Evolutionary conservation across 345 rosid species (phyloP), one percentile per base, ranked within the genome.

Genomic region (Ricinus communis): DNA sequence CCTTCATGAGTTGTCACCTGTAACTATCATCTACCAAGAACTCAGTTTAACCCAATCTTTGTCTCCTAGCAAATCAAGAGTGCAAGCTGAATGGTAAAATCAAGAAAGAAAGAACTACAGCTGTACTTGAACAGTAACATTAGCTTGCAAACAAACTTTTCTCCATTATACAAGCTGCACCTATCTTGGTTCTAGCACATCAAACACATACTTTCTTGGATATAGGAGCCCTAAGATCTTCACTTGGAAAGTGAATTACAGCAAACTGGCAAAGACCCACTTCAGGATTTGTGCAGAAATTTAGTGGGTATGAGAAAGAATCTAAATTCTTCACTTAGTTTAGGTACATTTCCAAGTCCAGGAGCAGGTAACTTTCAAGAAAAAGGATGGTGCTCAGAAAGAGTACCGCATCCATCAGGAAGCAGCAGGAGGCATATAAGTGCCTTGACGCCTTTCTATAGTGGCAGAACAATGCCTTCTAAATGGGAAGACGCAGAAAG

Each of bases 401-500:
- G 98, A 70, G 85, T 90, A 25, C 90, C 98, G 0, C 89, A 77
- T 54, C 87, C 92, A 14, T 87, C 84, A 0, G 75, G 72, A 55
- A 63, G 64, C 36, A 56, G 70, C 55, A 58, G 77, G 36, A 82
- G 89, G 72, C 90, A 86, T 63, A 75, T 88, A 18, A 85, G 85
- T 56, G 80, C 88, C 0, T 79, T 86, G 55, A 86, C 97, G 11
- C 97, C 99, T 25, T 90, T 92, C 74, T 90, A 85, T 58, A 85
- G 97, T 51, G 90, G 97, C 19, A 85, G 93, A 76, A 73, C 96
- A 0, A 74, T 95, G 68, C 99, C 97, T 19, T 92, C 97, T 13
- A 95, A 95, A 58, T 95, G 99, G 97, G 99, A 92, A 66, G 97
- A 95, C 69, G 97, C 97, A 1, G 99, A 92, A 77, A 81, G 97